Evolutionary conservation across 805 yeast species (phyloP), one percentile per base, ranked within the genome.

Genomic region (Candida quercuum): DNA sequence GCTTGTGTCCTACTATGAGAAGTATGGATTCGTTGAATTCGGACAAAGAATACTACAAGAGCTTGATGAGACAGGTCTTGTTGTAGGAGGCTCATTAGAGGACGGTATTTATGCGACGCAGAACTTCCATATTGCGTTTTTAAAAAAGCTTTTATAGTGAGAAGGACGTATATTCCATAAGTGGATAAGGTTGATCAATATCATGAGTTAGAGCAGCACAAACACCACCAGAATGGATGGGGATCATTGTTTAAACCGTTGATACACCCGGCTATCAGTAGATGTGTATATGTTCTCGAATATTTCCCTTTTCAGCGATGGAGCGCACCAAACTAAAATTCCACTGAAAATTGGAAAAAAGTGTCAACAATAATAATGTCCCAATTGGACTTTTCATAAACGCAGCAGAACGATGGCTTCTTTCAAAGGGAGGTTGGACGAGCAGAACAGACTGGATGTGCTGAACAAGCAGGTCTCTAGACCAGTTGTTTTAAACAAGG

Each of bases 81-180:
- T 50, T 3, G 20, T 37, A n/a, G 42, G 46, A n/a, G 45, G 43
- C 0, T 33, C 25, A 3, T 37, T 51, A 5, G 55, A 50, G 29
- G 46, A 46, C 29, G 52, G 45, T 2, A 35, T 49, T 9, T 43
- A 40, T 17, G 57, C 57, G 3, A 26, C 29, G 6, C 29, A 37
- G 17, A 44, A 42, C 26, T 52, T 49, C 45, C 52, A 50, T 21
- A 40, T 50, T 13, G 48, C 46, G 1, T 46, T 42, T 32, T 21
- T 52, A 33, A 43, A 34, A 29, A 44, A 42, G n/a, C n/a, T n/a
- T n/a, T n/a, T n/a, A n/a, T n/a, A n/a, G n/a, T n/a, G n/a, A n/a
- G n/a, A n/a, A n/a, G n/a, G n/a, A n/a, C n/a, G n/a, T n/a, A n/a
- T n/a, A n/a, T n/a, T n/a, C n/a, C n/a, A n/a, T n/a, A n/a, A n/a